Percentiles rank a stretch among this genome's conserved stretches.
phyloP scores from a whole-genome alignment of 352 stramenopile genomes.

The Pythium dissotocum region DNA sequence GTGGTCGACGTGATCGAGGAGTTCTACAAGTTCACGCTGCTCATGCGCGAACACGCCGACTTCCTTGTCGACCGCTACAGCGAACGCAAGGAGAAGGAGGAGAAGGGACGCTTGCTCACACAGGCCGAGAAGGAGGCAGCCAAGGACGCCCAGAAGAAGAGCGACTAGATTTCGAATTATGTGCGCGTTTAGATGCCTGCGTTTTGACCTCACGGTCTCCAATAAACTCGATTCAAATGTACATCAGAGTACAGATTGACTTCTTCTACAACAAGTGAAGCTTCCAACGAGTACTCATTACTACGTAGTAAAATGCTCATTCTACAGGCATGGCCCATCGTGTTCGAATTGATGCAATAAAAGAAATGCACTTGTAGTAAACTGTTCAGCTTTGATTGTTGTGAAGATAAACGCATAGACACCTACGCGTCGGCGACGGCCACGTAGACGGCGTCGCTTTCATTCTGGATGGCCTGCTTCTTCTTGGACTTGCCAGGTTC shows the following conservation, averaged over 20 bases:
- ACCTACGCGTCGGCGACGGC: conserved; percentile 7
- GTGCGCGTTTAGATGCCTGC: neutral
- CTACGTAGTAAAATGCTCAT: too few relatives aligned
- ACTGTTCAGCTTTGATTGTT: too few relatives aligned
- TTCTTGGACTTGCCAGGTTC: neutral
- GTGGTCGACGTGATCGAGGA: conserved; percentile 73
- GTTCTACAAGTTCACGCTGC: conserved; percentile 66
- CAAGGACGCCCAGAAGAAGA: conserved; percentile 22
- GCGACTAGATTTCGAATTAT: neutral
- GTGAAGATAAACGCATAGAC: too few relatives aligned
- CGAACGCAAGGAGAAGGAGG: conserved; percentile 37
- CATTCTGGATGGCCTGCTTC: neutral
- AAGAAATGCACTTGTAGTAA: too few relatives aligned
- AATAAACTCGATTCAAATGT: too few relatives aligned
- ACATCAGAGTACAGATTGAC: too few relatives aligned
- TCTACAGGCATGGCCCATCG: too few relatives aligned
- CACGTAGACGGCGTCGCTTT: conserved; percentile 19
- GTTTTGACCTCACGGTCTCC: too few relatives aligned
- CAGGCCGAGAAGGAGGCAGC: conserved; percentile 38
- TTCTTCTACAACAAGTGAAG: too few relatives aligned
- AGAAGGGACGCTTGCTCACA: conserved; percentile 34
- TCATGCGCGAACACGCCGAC: conserved; percentile 41
- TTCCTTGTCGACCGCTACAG: conserved; percentile 39
- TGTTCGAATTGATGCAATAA: too few relatives aligned
- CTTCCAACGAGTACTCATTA: too few relatives aligned